These are phyloP conservation scores for Pichia exigua DNA, from an alignment of 805 yeast genomes.

Conservation along the genomic window DNA sequence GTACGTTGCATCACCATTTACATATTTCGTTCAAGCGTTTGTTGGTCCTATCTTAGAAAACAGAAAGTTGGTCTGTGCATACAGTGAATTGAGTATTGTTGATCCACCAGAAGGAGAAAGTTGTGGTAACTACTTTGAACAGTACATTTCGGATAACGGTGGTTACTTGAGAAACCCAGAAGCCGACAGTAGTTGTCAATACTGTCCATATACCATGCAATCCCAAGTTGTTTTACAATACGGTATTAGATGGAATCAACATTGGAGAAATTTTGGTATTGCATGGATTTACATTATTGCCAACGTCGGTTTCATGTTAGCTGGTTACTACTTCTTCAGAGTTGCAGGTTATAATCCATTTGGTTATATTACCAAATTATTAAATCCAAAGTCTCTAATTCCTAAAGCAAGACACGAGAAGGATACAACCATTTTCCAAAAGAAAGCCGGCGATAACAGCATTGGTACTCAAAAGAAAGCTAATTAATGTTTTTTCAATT, in stretches of 20 bases:
- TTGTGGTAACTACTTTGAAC: slow-evolving; percentile 43
- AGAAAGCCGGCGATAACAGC: slow-evolving; percentile 28
- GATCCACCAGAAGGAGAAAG: slow-evolving; percentile 56
- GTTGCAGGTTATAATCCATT: slow-evolving; percentile 9
- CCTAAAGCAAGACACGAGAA: slow-evolving; percentile 35
- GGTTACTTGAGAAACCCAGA: slow-evolving; percentile 58
- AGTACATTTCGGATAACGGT: slow-evolving; percentile 29
- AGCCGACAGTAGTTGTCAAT: slow-evolving; percentile 41
- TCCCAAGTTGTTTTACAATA: slow-evolving; percentile 39
- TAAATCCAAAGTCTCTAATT: slow-evolving; percentile 7
- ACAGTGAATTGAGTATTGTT: slow-evolving; percentile 41
- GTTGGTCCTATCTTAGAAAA: slow-evolving; percentile 44
- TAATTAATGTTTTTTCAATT: not conserved
- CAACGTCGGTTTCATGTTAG: slow-evolving; percentile 29
- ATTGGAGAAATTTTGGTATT: slow-evolving; percentile 67
- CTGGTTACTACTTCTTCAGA: slow-evolving; percentile 15
- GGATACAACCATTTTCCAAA: slow-evolving; percentile 30
- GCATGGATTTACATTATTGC: slow-evolving; percentile 48
- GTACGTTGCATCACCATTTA: slow-evolving; percentile 67
- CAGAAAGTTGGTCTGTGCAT: slow-evolving; percentile 41
- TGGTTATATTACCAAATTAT: slow-evolving; percentile 12
- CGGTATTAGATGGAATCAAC: slow-evolving; percentile 35
- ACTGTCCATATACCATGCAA: slow-evolving; percentile 38
- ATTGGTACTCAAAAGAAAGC: slow-evolving; percentile 11
- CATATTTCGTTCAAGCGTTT: slow-evolving; percentile 55